phyloP scores from a whole-genome alignment of 495 filamentous ascomycete species.

The Schizothecium vesticola region DNA sequence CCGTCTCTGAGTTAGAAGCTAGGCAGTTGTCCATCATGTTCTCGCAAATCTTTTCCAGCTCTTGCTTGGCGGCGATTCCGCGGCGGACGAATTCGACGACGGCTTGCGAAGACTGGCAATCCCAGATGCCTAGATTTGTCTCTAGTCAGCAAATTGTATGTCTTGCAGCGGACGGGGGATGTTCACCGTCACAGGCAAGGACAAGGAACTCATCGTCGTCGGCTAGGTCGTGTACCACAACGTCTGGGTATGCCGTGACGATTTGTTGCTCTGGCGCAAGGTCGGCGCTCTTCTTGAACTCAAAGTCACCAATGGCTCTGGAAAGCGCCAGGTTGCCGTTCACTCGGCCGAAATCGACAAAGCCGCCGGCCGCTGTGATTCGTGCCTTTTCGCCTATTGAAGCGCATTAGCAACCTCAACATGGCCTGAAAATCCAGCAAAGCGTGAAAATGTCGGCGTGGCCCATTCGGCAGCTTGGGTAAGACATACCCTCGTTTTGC shows the following conservation, averaged over 20 bases:
- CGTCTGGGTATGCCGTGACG: constrained; percentile 93
- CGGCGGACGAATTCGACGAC: constrained; percentile 95
- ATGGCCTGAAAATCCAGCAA: too few species aligned
- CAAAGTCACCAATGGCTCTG: constrained; percentile 96
- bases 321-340: constrained; percentile 98
- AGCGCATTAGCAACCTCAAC: constrained; percentile 22
- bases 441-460: constrained; percentile 1
- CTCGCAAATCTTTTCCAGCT: constrained; percentile 88
- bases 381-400: constrained; percentile 84
- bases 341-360: constrained; percentile 96
- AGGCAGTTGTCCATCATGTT: constrained; percentile 99
- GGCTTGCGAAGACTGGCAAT: constrained; percentile 96
- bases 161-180: not conserved
- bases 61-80: constrained; percentile 92
- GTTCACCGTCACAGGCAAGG: constrained; percentile 91
- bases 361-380: constrained; percentile 91
- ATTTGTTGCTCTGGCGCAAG: constrained; percentile 95
- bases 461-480: not conserved
- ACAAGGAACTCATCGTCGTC: constrained; percentile 97
- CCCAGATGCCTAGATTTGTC: constrained; percentile 77
- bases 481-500: constrained; percentile 78
- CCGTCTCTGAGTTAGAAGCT: constrained; percentile 93
- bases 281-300: constrained; percentile 99
- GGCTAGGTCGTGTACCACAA: constrained; percentile 79
- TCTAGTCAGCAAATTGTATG: not conserved